Percentiles rank a stretch among this genome's conserved stretches.
phyloP scores from a whole-genome alignment of 2,329 filamentous ascomycete species.

The Neonectria ditissima region DNA sequence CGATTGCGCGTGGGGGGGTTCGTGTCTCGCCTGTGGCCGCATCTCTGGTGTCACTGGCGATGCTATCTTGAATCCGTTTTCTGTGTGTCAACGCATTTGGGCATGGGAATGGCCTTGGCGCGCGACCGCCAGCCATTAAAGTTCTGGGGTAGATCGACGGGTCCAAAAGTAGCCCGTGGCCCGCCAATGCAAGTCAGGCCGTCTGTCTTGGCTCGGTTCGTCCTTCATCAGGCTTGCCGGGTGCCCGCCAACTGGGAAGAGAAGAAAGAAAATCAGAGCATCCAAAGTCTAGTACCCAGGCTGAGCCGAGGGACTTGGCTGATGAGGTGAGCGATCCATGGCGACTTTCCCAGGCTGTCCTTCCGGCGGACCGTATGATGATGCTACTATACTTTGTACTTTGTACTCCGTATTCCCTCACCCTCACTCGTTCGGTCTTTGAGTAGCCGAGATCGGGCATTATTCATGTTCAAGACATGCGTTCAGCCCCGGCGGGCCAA shows the following conservation, averaged over 20 bases:
- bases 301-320: background rate
- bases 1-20: conserved; percentile 24
- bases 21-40: conserved; percentile 23
- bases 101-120: conserved; percentile 41
- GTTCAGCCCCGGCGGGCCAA: conserved; percentile 5
- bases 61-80: conserved; percentile 42
- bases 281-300: background rate
- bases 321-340: conserved; percentile 4
- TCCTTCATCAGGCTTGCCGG: background rate
- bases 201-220: background rate
- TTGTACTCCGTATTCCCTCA: too few species aligned
- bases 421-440: conserved; percentile 1
- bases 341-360: background rate
- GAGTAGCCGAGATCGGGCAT: conserved; percentile 14
- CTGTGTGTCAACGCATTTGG: conserved; percentile 45
- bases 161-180: conserved; percentile 2
- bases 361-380: conserved; percentile 9
- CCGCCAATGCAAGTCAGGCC: conserved; percentile 23
- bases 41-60: conserved; percentile 25
- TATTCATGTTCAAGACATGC: conserved; percentile 11
- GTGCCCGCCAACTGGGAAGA: background rate
- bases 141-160: conserved; percentile 44
- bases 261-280: background rate
- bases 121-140: conserved; percentile 32
- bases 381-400: too few species aligned